Conservation (phyloP, 805 yeast genomes). For the Candida michaelii region DNA sequence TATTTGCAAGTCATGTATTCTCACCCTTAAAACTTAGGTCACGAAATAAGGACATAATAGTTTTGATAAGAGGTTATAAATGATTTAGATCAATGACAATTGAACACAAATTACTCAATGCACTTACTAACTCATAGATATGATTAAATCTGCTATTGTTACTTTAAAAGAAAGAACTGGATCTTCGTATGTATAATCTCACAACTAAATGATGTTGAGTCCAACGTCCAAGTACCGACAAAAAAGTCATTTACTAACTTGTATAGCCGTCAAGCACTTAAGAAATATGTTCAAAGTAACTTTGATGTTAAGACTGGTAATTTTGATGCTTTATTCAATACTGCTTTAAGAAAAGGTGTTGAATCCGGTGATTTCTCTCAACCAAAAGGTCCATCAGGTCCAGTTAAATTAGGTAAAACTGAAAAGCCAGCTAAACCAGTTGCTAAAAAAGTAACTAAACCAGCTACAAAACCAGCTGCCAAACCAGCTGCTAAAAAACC, state of each 20-base stretch:
- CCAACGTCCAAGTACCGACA: too few species aligned
- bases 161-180: conserved; percentile 81
- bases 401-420: conserved; percentile 64
- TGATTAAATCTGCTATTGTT: conserved; percentile 66
- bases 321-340: conserved; percentile 75
- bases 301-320: conserved; percentile 56
- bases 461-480: conserved; percentile 18
- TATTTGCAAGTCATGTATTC: conserved; percentile 1
- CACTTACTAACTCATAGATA: conserved; percentile 34
- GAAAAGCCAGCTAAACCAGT: conserved; percentile 23
- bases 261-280: conserved; percentile 78
- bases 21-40: conserved; percentile 1
- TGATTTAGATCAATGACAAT: background rate
- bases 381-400: conserved; percentile 90
- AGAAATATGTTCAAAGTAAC: conserved; percentile 73
- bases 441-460: conserved; percentile 16
- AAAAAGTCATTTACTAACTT: conserved; percentile 15
- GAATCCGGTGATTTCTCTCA: conserved; percentile 72
- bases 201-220: background rate
- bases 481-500: conserved; percentile 21
- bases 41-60: background rate
- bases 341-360: conserved; percentile 80
- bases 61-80: background rate
- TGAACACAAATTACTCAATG: background rate
- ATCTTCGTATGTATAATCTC: conserved; percentile 50